Percentiles rank a stretch among this genome's conserved stretches.
Conservation (phyloP, 1,139 yeast genomes). For the Geotrichum reessii region DNA sequence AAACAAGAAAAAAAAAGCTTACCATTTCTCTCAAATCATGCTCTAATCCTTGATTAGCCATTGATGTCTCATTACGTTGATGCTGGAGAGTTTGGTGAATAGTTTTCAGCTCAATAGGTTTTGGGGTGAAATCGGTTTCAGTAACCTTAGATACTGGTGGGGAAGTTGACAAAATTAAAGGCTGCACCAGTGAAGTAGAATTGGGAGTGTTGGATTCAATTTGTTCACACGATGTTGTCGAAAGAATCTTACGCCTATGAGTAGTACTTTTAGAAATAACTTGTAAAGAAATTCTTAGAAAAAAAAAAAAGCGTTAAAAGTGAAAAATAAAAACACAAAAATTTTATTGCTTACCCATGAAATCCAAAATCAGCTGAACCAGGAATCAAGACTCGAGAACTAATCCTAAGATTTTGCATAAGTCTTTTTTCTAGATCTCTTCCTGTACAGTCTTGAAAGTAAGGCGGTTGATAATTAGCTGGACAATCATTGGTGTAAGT, state of each 20-base stretch:
- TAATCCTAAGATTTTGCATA: not conserved
- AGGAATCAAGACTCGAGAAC: conserved; percentile 6
- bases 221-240: not conserved
- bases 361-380: conserved; percentile 9
- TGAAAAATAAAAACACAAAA: too few species aligned
- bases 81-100: not conserved
- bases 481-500: conserved; percentile 17
- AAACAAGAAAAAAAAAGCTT: too few species aligned
- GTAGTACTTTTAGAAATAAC: conserved; percentile 1
- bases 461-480: conserved; percentile 17
- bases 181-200: too few species aligned
- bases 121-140: not conserved
- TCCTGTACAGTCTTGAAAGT: conserved; percentile 17
- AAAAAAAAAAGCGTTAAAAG: too few species aligned
- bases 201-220: not conserved
- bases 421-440: not conserved
- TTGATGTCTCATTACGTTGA: not conserved
- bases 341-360: conserved; percentile 13
- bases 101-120: not conserved
- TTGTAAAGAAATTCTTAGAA: conserved; percentile 8
- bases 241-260: not conserved
- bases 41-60: not conserved
- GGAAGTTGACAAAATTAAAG: too few species aligned
- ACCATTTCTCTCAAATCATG: conserved; percentile 13
- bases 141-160: not conserved